A percentile compares a stretch with the other conserved stretches of the same genome.
Evolutionary conservation across 2,329 filamentous ascomycete genomes (phyloP).

Genomic region (Pseudogymnoascus destructans): DNA sequence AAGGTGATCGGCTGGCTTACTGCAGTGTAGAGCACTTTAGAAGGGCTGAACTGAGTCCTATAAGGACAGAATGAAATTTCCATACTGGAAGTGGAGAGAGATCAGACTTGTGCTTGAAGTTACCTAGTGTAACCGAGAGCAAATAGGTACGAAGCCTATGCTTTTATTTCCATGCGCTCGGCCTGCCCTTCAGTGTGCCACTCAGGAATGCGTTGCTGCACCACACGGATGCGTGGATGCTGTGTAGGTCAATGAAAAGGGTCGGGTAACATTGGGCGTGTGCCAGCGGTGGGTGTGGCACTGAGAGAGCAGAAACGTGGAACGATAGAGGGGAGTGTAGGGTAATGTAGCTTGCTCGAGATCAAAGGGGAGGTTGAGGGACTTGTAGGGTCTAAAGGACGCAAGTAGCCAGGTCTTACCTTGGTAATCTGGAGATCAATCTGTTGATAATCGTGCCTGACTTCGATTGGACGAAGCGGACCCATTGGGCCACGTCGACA

Average conservation of each 20-base stretch:
- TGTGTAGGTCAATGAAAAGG: background rate
- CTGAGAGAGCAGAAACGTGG: background rate
- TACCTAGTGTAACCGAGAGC: conserved; percentile 1
- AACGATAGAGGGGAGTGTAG: background rate
- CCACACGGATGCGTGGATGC: conserved; percentile 3
- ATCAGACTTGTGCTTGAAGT: conserved; percentile 4
- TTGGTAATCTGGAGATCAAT: background rate
- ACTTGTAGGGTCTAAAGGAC: background rate
- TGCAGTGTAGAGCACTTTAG: conserved; percentile 8
- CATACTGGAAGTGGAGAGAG: conserved; percentile 17
- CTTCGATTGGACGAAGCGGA: background rate
- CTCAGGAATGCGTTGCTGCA: background rate
- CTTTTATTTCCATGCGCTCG: background rate
- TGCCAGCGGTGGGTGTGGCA: conserved; percentile 1
- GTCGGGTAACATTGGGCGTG: conserved; percentile 7
- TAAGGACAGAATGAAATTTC: conserved; percentile 24
- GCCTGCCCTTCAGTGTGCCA: background rate
- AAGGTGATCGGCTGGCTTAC: conserved; percentile 16
- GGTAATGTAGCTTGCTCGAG: background rate
- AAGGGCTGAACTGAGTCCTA: conserved; percentile 16
- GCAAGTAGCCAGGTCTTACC: conserved; percentile 5
- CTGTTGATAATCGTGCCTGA: conserved; percentile 7
- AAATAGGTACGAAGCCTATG: background rate
- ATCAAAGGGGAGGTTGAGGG: background rate
- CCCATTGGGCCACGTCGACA: conserved; percentile 5